Evolutionary conservation across 768 basidiomycete species (phyloP).

Genomic region (Suillus clintonianus): DNA sequence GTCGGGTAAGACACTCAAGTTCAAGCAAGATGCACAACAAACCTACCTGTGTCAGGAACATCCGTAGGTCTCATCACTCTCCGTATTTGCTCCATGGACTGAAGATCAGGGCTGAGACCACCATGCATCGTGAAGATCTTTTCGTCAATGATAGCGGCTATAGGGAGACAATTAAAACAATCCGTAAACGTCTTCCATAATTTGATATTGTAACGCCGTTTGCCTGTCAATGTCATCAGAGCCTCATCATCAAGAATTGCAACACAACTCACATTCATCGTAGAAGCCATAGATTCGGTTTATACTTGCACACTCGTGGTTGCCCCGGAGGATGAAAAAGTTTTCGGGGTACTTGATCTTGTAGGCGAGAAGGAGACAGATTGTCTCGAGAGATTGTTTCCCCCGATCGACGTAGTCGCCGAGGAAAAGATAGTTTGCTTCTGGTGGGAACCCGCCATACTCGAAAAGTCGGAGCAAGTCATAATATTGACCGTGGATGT

Average conservation of each 20-base stretch:
- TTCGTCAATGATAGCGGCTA: conserved; percentile 99
- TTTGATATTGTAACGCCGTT: conserved; percentile 99
- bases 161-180: conserved; percentile 99
- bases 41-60: conserved; percentile 93
- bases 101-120: conserved; percentile 93
- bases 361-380: conserved; percentile 97
- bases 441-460: conserved; percentile 98
- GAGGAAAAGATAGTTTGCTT: conserved; percentile 99
- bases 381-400: conserved; percentile 99
- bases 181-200: conserved; percentile 99
- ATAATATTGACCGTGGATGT: conserved; percentile 99
- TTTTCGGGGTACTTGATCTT: conserved; percentile 99
- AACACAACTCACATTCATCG: conserved; percentile 84
- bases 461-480: conserved; percentile 97
- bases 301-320: conserved; percentile 99
- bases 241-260: background rate
- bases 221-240: conserved; percentile 59
- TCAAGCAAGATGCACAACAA: background rate
- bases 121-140: conserved; percentile 99
- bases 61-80: conserved; percentile 99
- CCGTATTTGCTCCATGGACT: conserved; percentile 99
- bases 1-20: background rate
- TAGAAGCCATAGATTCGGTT: conserved; percentile 99
- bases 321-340: conserved; percentile 98
- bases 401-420: conserved; percentile 99